These are phyloP conservation scores for Geotrichum restrictum DNA, from an alignment of 1,139 yeast species.

Conservation along the genomic window DNA sequence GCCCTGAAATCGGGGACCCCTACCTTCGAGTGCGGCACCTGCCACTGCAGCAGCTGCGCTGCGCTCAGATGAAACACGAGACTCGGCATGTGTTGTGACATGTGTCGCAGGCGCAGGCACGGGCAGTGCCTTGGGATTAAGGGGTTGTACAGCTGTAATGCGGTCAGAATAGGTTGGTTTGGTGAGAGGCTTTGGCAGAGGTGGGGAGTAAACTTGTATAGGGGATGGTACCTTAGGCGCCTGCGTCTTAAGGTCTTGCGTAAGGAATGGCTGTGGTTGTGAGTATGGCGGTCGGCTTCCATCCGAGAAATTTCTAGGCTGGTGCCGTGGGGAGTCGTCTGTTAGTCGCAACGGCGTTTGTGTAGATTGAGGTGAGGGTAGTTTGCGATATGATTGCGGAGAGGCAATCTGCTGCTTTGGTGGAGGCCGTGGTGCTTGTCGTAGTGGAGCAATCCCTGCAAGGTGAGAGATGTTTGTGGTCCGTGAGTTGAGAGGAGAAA, in stretches of 20 bases:
- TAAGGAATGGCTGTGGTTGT: neutral
- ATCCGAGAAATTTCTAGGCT: neutral
- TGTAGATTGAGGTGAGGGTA: neutral
- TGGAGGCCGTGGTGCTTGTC: conserved; percentile 30
- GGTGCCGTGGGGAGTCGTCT: conserved; percentile 10
- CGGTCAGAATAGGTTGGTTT: neutral
- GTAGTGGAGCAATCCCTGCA: conserved; percentile 32
- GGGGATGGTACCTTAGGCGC: too few relatives aligned
- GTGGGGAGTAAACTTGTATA: too few relatives aligned
- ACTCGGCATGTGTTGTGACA: neutral
- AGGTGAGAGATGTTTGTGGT: conserved; percentile 30
- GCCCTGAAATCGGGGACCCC: conserved; percentile 38
- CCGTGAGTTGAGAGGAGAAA: conserved; percentile 14
- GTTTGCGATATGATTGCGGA: neutral
- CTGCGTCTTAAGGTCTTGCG: neutral
- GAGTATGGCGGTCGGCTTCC: too few relatives aligned
- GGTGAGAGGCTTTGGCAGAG: conserved; percentile 4
- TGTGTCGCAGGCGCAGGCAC: neutral
- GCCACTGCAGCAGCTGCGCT: conserved; percentile 34
- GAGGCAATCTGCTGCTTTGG: conserved; percentile 2
- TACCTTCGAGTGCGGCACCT: conserved; percentile 31
- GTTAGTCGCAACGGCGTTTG: neutral
- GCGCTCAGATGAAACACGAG: conserved; percentile 19
- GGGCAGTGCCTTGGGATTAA: conserved; percentile 20
- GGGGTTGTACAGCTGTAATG: conserved; percentile 22